Evolutionary conservation across 177 flowering plant species (phyloP).

Genomic region (Vitis hybrid): DNA sequence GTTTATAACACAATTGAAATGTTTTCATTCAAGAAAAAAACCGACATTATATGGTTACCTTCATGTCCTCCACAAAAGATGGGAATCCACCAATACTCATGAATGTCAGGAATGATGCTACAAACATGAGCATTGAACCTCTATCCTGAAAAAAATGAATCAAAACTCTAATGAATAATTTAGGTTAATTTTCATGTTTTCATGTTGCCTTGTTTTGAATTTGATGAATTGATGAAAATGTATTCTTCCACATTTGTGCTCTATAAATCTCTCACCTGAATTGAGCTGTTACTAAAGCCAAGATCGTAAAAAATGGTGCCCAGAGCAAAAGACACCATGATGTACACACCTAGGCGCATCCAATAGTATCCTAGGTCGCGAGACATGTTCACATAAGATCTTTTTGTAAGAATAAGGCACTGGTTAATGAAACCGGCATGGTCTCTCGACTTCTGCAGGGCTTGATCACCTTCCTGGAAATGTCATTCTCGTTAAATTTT

Average conservation of each 20-base stretch:
- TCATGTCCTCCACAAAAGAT: constrained; percentile 43
- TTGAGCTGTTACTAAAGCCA: constrained; percentile 31
- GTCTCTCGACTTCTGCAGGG: constrained; percentile 22
- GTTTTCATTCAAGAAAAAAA: no score
- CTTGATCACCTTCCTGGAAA: constrained; percentile 12
- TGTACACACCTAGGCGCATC: constrained; percentile 47
- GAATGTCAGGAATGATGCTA: constrained; percentile 41
- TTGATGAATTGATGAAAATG: not conserved
- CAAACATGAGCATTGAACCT: constrained; percentile 38
- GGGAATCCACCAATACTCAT: constrained; percentile 62
- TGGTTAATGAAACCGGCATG: constrained; percentile 44
- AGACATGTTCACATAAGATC: constrained; percentile 59
- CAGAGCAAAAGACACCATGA: constrained; percentile 28
- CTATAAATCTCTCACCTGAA: constrained; percentile 30
- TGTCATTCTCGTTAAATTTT: constrained; percentile 1
- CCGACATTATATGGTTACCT: constrained; percentile 3
- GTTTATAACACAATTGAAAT: no score
- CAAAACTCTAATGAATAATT: not conserved
- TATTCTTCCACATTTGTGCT: not conserved
- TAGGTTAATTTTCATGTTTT: not conserved
- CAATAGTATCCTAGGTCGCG: constrained; percentile 65
- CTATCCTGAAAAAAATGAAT: constrained; percentile 31
- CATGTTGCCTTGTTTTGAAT: not conserved
- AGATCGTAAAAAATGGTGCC: constrained; percentile 47
- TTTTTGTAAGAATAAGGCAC: constrained; percentile 41